Percentiles rank a stretch among this genome's conserved stretches.
Evolutionary conservation across 1,284 basidiomycete genomes (phyloP).

Genomic region (Phylloboletellus chloephorus): DNA sequence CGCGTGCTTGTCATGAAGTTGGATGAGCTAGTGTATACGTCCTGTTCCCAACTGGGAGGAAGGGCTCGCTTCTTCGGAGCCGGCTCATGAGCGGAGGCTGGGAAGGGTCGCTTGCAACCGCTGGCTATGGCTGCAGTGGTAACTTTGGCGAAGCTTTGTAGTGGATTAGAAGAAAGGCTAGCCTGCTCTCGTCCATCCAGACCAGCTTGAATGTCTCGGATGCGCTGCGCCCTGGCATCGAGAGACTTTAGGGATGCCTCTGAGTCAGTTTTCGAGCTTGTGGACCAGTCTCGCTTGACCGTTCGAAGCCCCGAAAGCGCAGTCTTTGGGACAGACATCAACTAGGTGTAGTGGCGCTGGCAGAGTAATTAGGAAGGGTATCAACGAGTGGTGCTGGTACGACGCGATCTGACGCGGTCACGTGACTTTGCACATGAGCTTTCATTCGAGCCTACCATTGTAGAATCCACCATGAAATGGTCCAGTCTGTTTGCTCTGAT

Average conservation of each 20-base stretch:
- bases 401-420: constrained; percentile 22
- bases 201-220: constrained; percentile 47
- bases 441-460: too few species aligned
- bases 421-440: too few species aligned
- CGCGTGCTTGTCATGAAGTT: constrained; percentile 17
- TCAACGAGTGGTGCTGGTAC: neutral
- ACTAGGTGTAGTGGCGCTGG: neutral
- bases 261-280: constrained; percentile 33
- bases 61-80: constrained; percentile 52
- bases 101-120: constrained; percentile 44
- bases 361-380: neutral
- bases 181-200: constrained; percentile 21
- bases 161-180: constrained; percentile 20
- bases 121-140: constrained; percentile 30
- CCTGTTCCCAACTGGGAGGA: constrained; percentile 44
- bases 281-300: constrained; percentile 44
- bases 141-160: constrained; percentile 17
- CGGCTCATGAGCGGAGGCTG: constrained; percentile 30
- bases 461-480: too few species aligned
- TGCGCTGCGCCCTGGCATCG: constrained; percentile 39
- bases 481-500: too few species aligned
- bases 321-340: constrained; percentile 34
- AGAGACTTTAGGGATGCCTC: constrained; percentile 27
- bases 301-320: constrained; percentile 44
- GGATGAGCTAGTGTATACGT: constrained; percentile 28